These are phyloP conservation scores for Rubia peregrina DNA, from an alignment of 305 asterid species.

Conservation along the genomic window DNA sequence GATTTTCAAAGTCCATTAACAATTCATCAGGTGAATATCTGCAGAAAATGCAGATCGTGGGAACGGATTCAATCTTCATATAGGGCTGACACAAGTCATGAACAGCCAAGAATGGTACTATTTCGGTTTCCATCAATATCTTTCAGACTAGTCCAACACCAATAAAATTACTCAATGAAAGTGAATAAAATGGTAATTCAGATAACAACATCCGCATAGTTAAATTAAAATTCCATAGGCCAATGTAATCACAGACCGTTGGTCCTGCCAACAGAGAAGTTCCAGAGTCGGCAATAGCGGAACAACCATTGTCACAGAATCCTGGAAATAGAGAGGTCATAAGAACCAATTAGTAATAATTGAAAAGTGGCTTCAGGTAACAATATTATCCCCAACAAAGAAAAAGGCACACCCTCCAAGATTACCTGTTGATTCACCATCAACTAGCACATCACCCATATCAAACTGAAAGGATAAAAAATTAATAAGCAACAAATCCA, in stretches of 20 bases:
- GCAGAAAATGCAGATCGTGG: not conserved
- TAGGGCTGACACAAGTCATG: not conserved
- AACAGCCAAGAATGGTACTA: not conserved
- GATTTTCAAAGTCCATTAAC: constrained; percentile 15
- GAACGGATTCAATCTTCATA: not conserved
- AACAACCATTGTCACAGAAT: constrained; percentile 67
- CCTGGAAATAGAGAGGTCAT: constrained; percentile 34
- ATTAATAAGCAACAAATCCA: not conserved
- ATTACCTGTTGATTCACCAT: constrained; percentile 70
- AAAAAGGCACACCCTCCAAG: constrained; percentile 12
- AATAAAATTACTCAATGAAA: not conserved
- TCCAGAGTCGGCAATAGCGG: constrained; percentile 94
- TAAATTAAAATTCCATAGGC: not conserved
- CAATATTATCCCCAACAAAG: constrained; percentile 4
- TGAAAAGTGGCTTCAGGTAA: not conserved
- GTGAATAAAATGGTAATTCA: not conserved
- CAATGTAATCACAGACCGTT: constrained; percentile 44
- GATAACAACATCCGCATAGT: not conserved
- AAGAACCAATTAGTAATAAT: constrained; percentile 2
- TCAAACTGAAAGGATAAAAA: constrained; percentile 51
- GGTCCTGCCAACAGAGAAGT: constrained; percentile 93
- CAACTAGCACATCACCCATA: constrained; percentile 84
- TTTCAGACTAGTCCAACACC: not conserved
- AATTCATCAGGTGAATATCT: not conserved
- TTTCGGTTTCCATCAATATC: not conserved